Base-by-base conservation (phyloP, 2,329 filamentous ascomycete genomes). In the Tothia fuscella region DNA sequence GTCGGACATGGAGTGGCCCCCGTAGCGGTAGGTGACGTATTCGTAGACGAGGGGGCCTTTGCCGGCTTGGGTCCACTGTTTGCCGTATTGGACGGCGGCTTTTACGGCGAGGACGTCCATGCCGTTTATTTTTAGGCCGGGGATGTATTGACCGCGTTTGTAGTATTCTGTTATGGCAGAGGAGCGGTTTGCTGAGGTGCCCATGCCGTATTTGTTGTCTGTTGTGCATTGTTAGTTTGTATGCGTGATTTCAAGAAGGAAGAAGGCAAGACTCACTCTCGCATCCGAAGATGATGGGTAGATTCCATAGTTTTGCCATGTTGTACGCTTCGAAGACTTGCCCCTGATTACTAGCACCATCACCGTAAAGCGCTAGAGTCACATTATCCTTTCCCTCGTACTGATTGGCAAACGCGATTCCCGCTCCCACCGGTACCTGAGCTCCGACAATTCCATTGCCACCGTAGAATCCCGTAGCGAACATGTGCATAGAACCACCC, bases 121-220 rank as follows among this genome's bases (percentile, higher is more conserved):
- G 60, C 86, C 91, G 70, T 98, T 98, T 66, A 98, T 86, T 78
- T 98, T 98, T 56, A 98, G 78, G 71, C 91, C 91, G 45, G 91
- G 89, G 53, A 98, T 98, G 74, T 96, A 98, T 71, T 98, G 91
- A 52, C 91, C 91, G 69, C 91, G 89, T 81, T 96, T 96, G 79
- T 98, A 96, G 80, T 98, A 98, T 66, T 98, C 91, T 64, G 91
- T 96, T 61, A 95, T 70, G 56, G 91, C 91, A 47, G 91, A 89
- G 47, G 91, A 88, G 57, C 91, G 87, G 67, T 82, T 81, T 53
- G 91, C 89, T 47, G 91, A 83, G 49, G 91, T 98, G 69, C 91
- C 91, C 91, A 98, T 98, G 65, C 91, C 91, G 65, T 98, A 98
- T 71, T 98, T 98, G 82, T 98, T 98, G 78, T 98, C 88, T 94